Evolutionary conservation across 1,284 basidiomycete species (phyloP).

Genomic region (Cutaneotrichosporon daszewskae): DNA sequence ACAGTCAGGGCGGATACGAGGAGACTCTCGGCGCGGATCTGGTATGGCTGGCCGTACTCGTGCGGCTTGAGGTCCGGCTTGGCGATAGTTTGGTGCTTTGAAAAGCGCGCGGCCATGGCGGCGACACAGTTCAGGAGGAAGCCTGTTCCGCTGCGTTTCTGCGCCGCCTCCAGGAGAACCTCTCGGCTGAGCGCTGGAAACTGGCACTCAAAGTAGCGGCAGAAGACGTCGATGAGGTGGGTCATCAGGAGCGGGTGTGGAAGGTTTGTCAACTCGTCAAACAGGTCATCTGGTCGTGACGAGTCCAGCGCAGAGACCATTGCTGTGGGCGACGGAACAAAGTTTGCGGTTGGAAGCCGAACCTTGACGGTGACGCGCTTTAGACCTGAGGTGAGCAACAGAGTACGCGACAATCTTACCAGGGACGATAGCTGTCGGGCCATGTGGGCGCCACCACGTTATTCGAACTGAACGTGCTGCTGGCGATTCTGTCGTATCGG

Average conservation of each 20-base stretch:
- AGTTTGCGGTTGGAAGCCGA: too few relatives aligned
- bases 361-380: conserved; percentile 29
- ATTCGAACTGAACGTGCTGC: neutral
- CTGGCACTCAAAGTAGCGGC: conserved; percentile 22
- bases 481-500: neutral
- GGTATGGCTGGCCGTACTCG: conserved; percentile 4
- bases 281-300: conserved; percentile 4
- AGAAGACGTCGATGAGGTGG: conserved; percentile 23
- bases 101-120: conserved; percentile 24
- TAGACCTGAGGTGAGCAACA: conserved; percentile 9
- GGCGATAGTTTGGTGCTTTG: conserved; percentile 20
- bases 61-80: conserved; percentile 13
- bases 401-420: too few relatives aligned
- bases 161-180: neutral
- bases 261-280: conserved; percentile 14
- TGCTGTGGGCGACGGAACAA: too few relatives aligned
- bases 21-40: conserved; percentile 16
- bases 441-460: conserved; percentile 34
- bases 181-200: conserved; percentile 16
- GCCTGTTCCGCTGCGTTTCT: conserved; percentile 5
- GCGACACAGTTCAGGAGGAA: conserved; percentile 28
- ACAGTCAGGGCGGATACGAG: conserved; percentile 24
- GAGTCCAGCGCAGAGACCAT: neutral
- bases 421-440: conserved; percentile 25
- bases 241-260: conserved; percentile 16